Evolutionary conservation across 106 monocot species (phyloP), one percentile per base, ranked within the genome.

Genomic region (Cymbidium sinense): DNA sequence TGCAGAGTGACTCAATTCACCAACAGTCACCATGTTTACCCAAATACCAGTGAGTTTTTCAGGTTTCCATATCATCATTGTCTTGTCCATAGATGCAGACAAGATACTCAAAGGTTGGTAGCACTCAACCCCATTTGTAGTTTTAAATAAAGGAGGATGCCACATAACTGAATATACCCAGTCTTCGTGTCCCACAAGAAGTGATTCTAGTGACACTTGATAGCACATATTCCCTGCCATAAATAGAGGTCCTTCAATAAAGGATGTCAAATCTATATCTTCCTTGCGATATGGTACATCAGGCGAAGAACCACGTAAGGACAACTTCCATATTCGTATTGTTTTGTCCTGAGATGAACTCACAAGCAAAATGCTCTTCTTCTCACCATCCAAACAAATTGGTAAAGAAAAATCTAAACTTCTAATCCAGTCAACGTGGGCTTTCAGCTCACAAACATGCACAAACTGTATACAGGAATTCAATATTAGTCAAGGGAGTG

Each of bases 31-130:
- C 65, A 70, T 74, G 81, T 99, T 99, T 70, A 99, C 75, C 99
- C 99, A 99, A 72, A 99, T 94, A 51, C 99, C 99, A 67, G 95
- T 95, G 39, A 74, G 93, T 86, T 79, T 90, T 67, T 99, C 99
- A 77, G 99, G 99, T 72, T 81, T 92, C 99, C 99, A 99, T 35
- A 99, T 99, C 99, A 99, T 99, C 99, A 99, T 99, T 69, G 89
- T 95, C 80, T 99, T 99, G 74, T 99, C 99, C 92, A 99, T 99
- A 30, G 99, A 99, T 78, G 92, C 99, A 75, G 99, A 99, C 70
- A 99, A 76, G 70, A 99, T 88, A 81, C 92, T 91, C 84, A 92
- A 86, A 1, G 94, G 88, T 78, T 99, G 99, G 70, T 82, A 64
- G 71, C 27, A 73, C 58, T 86, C 74, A 65, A 21, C 64, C 0